A percentile compares a stretch with the other conserved stretches of the same genome.
Evolutionary conservation across 306 rosid genomes (phyloP).

Genomic region (Clitoria ternatea): DNA sequence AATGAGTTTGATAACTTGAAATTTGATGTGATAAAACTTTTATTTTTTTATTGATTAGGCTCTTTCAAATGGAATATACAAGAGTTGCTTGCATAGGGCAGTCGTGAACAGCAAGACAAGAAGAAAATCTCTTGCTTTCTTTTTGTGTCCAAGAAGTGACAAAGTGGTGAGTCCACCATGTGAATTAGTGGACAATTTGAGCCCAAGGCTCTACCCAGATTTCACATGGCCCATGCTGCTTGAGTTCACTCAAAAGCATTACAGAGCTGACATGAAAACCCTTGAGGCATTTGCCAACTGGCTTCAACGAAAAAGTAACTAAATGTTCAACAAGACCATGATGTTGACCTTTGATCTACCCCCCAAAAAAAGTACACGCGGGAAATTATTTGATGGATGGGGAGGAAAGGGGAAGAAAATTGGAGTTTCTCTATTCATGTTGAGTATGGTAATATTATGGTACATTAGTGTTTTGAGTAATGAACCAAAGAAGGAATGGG

Average conservation of each 20-base stretch:
- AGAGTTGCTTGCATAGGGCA: conserved; percentile 95
- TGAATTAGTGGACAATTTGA: conserved; percentile 58
- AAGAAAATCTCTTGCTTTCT: conserved; percentile 93
- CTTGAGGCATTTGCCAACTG: conserved; percentile 71
- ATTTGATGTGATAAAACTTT: no score
- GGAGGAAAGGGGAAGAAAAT: not conserved
- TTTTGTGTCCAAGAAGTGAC: conserved; percentile 80
- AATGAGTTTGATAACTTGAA: no score
- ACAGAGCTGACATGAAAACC: conserved; percentile 91
- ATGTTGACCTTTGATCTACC: not conserved
- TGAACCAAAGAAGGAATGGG: conserved; percentile 39
- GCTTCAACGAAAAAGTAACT: conserved; percentile 46
- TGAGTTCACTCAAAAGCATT: conserved; percentile 85
- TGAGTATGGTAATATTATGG: not conserved
- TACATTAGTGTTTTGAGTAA: conserved; percentile 30
- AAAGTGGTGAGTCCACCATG: conserved; percentile 83
- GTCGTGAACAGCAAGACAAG: conserved; percentile 82
- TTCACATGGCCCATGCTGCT: conserved; percentile 92
- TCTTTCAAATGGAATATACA: conserved; percentile 88
- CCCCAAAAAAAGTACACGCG: conserved; percentile 12
- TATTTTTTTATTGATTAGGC: conserved; percentile 42
- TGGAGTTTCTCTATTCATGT: conserved; percentile 31
- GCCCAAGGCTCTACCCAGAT: conserved; percentile 78
- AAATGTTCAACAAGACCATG: conserved; percentile 1
- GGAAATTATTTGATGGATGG: not conserved